These are phyloP conservation scores for Botryotinia convoluta DNA, from an alignment of 2,329 filamentous ascomycete genomes.

Conservation along the genomic window DNA sequence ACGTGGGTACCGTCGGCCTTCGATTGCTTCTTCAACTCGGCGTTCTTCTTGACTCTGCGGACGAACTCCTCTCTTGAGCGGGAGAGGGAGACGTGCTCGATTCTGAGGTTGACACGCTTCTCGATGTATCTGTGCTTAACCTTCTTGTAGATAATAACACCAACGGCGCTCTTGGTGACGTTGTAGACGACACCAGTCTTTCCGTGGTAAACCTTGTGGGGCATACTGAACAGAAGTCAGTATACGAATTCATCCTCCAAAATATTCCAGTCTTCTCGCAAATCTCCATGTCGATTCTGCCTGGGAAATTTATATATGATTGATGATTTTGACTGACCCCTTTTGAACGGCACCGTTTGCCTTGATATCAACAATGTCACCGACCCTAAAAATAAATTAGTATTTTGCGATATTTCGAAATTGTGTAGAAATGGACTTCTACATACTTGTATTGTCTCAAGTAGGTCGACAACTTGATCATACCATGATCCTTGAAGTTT, in stretches of 20 bases:
- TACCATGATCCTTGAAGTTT: conserved; percentile 86
- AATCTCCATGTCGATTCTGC: background rate
- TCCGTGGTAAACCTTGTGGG: conserved; percentile 99
- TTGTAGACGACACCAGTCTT: conserved; percentile 99
- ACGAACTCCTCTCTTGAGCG: conserved; percentile 97
- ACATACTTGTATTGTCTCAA: conserved; percentile 84
- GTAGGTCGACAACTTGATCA: conserved; percentile 92
- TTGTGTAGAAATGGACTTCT: conserved; percentile 7
- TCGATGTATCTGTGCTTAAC: conserved; percentile 99
- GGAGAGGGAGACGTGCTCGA: conserved; percentile 95
- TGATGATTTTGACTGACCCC: conserved; percentile 63
- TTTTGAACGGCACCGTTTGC: conserved; percentile 98
- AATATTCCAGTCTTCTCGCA: background rate
- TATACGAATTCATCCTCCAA: background rate
- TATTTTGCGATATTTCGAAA: conserved; percentile 23
- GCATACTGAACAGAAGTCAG: conserved; percentile 59
- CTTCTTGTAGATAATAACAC: conserved; percentile 99
- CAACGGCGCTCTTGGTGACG: conserved; percentile 96
- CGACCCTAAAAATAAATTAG: conserved; percentile 66
- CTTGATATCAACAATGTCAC: conserved; percentile 98
- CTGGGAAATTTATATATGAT: background rate
- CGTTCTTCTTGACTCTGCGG: conserved; percentile 94
- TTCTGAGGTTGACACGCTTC: conserved; percentile 99
- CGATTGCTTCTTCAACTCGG: conserved; percentile 86
- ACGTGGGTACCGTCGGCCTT: conserved; percentile 85